Evolutionary conservation across 139 green algal genomes (phyloP), one percentile per base, ranked within the genome.

Genomic region (Chlamydomonas sp.): DNA sequence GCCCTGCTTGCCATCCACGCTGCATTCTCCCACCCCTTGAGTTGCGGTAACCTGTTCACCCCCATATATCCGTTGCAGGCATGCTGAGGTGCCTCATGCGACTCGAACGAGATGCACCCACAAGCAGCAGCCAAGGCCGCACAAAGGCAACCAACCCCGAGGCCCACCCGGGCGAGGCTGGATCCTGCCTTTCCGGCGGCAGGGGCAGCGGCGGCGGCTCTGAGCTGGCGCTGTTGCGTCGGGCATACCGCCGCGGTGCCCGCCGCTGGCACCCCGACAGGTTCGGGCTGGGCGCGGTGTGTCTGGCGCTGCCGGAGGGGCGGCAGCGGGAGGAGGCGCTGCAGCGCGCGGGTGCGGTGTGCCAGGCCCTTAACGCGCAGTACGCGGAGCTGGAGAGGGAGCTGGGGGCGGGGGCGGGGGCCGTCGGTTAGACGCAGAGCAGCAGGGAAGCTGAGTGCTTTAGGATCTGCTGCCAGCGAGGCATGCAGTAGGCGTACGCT

Each of bases 251-350:
- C 3, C 20, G 61, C 16, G 71, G 31, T 0, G 71, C 77, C 0
- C 83, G 73, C 49, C 83, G 83, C 61, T 80, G 61, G 62, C 83
- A 87, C 73, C 83, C 83, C 1, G 83, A 87, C 83, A 80, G 75
- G 72, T 72, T 31, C 7, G 8, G 17, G 12, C 31, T 49, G 31
- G 31, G 31, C 31, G 83, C 73, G 2, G 15, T 87, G 15, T 16
- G 74, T 16, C 62, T 31, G 5, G 83, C 73, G 72, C 72, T 87
- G 73, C 72, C 72, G 2, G n/a, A 61, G 31, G 81, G 60, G 67
- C 67, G 3, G n/a, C 60, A 86, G 16, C 69, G 81, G 9, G 61
- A n/a, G 6, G 72, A 7, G 15, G 73, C 73, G 8, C 62, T 62
- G 61, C 3, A 59, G 73, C 73, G 63, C 17, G 62, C 75, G 60